phyloP scores from a whole-genome alignment of 1,139 yeast genomes.

The Candida mesenterica region DNA sequence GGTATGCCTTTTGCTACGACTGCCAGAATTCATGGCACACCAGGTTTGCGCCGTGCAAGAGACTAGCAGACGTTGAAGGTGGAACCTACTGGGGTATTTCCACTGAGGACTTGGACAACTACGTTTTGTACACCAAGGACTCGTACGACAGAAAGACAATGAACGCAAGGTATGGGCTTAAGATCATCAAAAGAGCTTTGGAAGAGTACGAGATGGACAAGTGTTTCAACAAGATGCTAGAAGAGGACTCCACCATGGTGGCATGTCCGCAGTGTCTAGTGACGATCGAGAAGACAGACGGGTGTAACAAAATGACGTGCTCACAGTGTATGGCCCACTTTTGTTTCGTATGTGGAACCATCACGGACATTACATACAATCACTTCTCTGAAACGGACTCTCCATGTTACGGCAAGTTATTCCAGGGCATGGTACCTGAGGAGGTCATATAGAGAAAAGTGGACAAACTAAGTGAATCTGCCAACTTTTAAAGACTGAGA shows the following conservation, averaged over 20 bases:
- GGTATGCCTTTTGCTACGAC: conserved; percentile 57
- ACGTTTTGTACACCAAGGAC: conserved; percentile 27
- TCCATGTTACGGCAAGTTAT: conserved; percentile 51
- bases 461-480: too few species aligned
- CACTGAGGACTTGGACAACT: conserved; percentile 38
- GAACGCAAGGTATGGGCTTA: conserved; percentile 51
- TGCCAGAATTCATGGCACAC: conserved; percentile 73
- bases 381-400: conserved; percentile 48
- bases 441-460: too few species aligned
- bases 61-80: conserved; percentile 19
- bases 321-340: conserved; percentile 48
- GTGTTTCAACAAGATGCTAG: conserved; percentile 45
- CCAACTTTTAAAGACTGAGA: too few species aligned
- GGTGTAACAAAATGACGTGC: conserved; percentile 70
- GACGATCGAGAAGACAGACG: conserved; percentile 59
- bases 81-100: conserved; percentile 39
- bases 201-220: conserved; percentile 49
- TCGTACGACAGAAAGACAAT: conserved; percentile 35
- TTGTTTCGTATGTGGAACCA: conserved; percentile 57
- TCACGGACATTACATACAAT: conserved; percentile 39
- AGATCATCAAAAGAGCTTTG: conserved; percentile 40
- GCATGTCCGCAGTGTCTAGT: conserved; percentile 57
- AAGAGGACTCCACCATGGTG: conserved; percentile 38
- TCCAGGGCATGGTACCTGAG: conserved; percentile 53
- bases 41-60: conserved; percentile 45